Conservation (phyloP, 495 filamentous ascomycete species). For the Penicillium coffeae region DNA sequence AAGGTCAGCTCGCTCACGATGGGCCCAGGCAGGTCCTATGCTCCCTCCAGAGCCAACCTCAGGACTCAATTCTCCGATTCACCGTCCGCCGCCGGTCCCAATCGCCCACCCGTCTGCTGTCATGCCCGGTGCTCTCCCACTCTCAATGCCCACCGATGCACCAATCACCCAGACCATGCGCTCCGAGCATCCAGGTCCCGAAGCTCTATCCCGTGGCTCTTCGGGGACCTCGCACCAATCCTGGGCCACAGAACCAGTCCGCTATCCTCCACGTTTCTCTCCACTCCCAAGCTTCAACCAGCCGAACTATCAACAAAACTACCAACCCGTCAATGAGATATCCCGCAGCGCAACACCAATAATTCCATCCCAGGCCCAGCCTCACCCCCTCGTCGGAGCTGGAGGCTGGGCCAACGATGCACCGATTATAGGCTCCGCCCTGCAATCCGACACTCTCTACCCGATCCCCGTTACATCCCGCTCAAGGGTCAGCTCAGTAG, state of each 20-base stretch:
- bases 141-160: slow-evolving; percentile 8
- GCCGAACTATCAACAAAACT: not conserved
- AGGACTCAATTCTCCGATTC: not conserved
- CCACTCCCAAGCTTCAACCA: slow-evolving; percentile 19
- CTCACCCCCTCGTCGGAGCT: slow-evolving; percentile 16
- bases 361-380: slow-evolving; percentile 10
- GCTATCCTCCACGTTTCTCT: slow-evolving; percentile 26
- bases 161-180: slow-evolving; percentile 10
- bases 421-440: slow-evolving; percentile 6
- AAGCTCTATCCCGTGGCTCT: slow-evolving; percentile 31
- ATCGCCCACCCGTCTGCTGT: slow-evolving; percentile 39
- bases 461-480: slow-evolving; percentile 4
- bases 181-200: slow-evolving; percentile 22
- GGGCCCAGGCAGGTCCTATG: not conserved
- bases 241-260: slow-evolving; percentile 38
- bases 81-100: not conserved
- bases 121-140: slow-evolving; percentile 34
- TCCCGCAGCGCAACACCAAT: slow-evolving; percentile 3
- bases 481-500: slow-evolving; percentile 17
- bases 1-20: slow-evolving; percentile 8
- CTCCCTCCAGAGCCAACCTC: not conserved
- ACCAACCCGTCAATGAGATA: slow-evolving; percentile 1
- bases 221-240: slow-evolving; percentile 37
- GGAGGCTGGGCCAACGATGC: slow-evolving; percentile 22
- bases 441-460: slow-evolving; percentile 24